A percentile compares a stretch with the other conserved stretches of the same genome.
These are phyloP conservation scores for Sutorius australiensis DNA, from an alignment of 768 basidiomycete species.

Conservation along the genomic window DNA sequence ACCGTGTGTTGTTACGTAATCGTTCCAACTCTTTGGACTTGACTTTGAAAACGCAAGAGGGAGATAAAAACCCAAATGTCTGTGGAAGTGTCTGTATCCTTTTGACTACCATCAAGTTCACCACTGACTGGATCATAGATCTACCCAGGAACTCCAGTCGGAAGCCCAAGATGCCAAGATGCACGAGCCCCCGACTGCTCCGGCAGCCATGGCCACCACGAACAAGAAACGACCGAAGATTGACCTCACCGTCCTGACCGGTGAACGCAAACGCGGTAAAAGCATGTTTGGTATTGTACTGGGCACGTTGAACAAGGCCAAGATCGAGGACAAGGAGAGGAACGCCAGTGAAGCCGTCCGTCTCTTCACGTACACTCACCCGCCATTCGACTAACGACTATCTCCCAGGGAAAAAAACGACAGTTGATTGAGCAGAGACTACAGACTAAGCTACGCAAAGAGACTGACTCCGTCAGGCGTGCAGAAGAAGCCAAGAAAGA, in stretches of 20 bases:
- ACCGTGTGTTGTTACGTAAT: conserved; percentile 24
- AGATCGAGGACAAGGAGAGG: conserved; percentile 80
- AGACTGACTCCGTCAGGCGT: conserved; percentile 81
- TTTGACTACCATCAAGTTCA: conserved; percentile 4
- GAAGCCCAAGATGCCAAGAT: conserved; percentile 33
- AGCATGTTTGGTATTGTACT: conserved; percentile 82
- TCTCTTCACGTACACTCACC: conserved; percentile 4
- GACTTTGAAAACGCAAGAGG: not conserved
- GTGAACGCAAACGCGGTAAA: conserved; percentile 81
- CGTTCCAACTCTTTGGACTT: not conserved
- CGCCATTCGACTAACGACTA: conserved; percentile 5
- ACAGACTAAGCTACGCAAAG: conserved; percentile 79
- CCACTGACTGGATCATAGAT: conserved; percentile 17
- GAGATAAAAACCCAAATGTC: conserved; percentile 41
- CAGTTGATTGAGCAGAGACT: conserved; percentile 80
- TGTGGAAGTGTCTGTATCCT: conserved; percentile 45
- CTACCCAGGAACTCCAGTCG: conserved; percentile 29
- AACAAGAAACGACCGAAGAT: conserved; percentile 71
- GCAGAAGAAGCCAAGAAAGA: conserved; percentile 86
- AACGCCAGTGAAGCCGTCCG: conserved; percentile 80
- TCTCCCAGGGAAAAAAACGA: conserved; percentile 72
- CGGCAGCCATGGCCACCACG: conserved; percentile 40
- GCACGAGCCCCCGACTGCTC: conserved; percentile 42
- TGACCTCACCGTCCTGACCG: conserved; percentile 51
- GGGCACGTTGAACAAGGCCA: conserved; percentile 83